A percentile compares a stretch with the other conserved stretches of the same genome.
These are phyloP conservation scores for Celoporthe dispersa DNA, from an alignment of 2,329 filamentous ascomycete species.

Conservation along the genomic window DNA sequence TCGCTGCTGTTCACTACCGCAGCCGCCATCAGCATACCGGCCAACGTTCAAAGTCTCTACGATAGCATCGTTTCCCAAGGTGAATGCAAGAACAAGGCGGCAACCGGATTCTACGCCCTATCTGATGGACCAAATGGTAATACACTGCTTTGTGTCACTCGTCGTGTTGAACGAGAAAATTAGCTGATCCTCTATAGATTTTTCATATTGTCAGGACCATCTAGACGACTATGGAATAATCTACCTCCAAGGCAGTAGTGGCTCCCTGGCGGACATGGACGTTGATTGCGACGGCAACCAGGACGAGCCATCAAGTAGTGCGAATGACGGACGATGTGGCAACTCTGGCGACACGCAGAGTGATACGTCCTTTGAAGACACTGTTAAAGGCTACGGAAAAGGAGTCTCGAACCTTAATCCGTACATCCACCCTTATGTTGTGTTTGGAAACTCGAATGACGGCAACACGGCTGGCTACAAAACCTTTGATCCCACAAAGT, in stretches of 20 bases:
- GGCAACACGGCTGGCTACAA: not conserved
- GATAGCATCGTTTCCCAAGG: not conserved
- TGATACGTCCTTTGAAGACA: not conserved
- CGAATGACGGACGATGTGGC: not conserved
- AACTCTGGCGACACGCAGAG: not conserved
- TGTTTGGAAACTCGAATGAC: not conserved
- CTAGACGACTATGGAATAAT: slow-evolving; percentile 2
- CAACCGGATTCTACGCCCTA: slow-evolving; percentile 4
- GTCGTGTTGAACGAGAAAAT: not conserved
- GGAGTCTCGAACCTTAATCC: not conserved
- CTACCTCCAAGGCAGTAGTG: not conserved
- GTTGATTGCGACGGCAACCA: not conserved
- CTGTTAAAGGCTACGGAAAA: not conserved
- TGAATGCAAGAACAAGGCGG: slow-evolving; percentile 5
- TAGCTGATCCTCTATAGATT: not conserved
- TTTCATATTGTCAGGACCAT: not conserved
- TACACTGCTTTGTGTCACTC: not conserved
- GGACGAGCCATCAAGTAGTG: not conserved
- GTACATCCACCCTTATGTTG: not conserved
- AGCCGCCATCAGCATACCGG: not conserved
- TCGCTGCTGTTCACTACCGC: not conserved
- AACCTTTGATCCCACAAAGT: not conserved
- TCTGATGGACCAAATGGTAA: not conserved
- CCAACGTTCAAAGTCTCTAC: not conserved
- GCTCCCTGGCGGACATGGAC: not conserved